A percentile compares a stretch with the other conserved stretches of the same genome.
phyloP scores from a whole-genome alignment of 1,139 yeast genomes.

The Saccharomyces hybrid region DNA sequence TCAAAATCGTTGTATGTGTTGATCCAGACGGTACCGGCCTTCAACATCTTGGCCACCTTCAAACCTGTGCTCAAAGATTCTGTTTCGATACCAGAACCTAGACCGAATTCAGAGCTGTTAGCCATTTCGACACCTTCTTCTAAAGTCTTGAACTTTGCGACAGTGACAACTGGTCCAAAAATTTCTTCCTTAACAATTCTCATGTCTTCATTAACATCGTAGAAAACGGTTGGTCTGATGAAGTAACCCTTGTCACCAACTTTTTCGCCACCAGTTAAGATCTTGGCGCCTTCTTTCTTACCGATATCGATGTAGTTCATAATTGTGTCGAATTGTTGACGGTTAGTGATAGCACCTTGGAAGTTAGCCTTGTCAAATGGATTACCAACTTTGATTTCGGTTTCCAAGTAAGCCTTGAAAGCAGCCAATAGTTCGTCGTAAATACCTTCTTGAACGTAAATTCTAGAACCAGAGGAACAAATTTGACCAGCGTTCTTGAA shows the following conservation, averaged over 20 bases:
- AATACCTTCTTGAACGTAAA: constrained; percentile 66
- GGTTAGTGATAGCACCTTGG: constrained; percentile 71
- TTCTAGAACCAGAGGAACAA: constrained; percentile 81
- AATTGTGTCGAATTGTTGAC: constrained; percentile 63
- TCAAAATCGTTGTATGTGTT: constrained; percentile 72
- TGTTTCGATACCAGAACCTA: constrained; percentile 77
- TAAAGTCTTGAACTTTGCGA: constrained; percentile 52
- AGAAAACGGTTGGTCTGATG: constrained; percentile 65
- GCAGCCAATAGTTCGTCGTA: constrained; percentile 57
- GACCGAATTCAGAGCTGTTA: constrained; percentile 65
- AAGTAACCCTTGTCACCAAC: constrained; percentile 50
- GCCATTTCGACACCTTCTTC: constrained; percentile 60
- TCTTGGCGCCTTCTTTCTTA: constrained; percentile 58
- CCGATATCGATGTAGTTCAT: constrained; percentile 66
- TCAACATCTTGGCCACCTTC: constrained; percentile 51
- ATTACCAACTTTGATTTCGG: constrained; percentile 54
- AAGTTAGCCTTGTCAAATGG: constrained; percentile 60
- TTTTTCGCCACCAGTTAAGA: constrained; percentile 65
- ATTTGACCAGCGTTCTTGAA: constrained; percentile 82
- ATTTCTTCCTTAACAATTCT: constrained; percentile 66
- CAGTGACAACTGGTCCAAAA: constrained; percentile 67
- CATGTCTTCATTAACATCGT: constrained; percentile 56
- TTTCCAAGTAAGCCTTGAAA: constrained; percentile 51
- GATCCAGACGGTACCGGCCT: constrained; percentile 71
- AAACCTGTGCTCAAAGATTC: constrained; percentile 45